Conservation (phyloP, 345 rosid genomes). For the Reutealis trisperma region DNA sequence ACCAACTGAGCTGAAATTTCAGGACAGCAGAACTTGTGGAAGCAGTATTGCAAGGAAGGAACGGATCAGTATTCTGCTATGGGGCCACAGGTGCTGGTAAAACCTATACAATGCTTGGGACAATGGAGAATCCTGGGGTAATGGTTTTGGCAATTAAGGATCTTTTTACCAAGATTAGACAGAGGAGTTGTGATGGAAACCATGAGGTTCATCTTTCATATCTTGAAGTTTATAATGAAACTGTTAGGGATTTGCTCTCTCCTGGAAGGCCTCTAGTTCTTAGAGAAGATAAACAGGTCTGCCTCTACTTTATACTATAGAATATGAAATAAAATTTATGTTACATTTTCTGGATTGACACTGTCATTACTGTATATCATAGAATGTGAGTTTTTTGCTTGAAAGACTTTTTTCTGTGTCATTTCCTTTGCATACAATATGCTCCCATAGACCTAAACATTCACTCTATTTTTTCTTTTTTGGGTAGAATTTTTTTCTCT, state of each 20-base stretch:
- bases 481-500: not conserved
- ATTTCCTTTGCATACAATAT: not conserved
- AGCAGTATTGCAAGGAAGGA: constrained; percentile 87
- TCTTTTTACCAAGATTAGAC: constrained; percentile 78
- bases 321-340: not conserved
- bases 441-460: not conserved
- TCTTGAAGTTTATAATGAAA: constrained; percentile 94
- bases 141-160: constrained; percentile 97
- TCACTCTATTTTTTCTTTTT: not conserved
- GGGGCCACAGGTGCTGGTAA: constrained; percentile 99
- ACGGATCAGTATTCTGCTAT: constrained; percentile 97
- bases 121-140: constrained; percentile 90
- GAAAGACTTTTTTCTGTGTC: not conserved
- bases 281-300: constrained; percentile 92
- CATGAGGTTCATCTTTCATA: constrained; percentile 88
- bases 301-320: not conserved
- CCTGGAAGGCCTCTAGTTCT: constrained; percentile 96
- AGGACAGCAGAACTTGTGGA: constrained; percentile 91
- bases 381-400: not conserved
- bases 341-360: constrained; percentile 2
- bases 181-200: constrained; percentile 85
- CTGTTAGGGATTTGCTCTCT: constrained; percentile 88
- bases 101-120: constrained; percentile 93
- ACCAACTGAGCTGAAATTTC: constrained; percentile 29
- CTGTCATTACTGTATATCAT: not conserved